Base-by-base conservation (phyloP, 495 filamentous ascomycete genomes). In the Thermochaetoides thermophila region DNA sequence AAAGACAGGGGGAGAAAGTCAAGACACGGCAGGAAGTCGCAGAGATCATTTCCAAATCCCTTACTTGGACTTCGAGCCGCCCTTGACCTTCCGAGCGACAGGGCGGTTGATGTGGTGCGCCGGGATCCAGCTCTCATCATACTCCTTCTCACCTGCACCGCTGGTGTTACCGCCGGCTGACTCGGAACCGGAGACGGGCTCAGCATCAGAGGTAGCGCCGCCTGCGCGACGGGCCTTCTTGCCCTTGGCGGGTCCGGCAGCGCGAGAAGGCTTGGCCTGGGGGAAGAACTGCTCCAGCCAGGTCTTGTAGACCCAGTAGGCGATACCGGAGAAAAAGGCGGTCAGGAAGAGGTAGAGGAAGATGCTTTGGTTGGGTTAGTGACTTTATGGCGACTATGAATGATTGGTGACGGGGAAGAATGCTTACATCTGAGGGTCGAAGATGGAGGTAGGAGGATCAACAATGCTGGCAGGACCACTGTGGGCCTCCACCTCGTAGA, bases 231-330 rank as follows among this genome's bases (percentile, higher is more conserved):
- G 35, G n/a, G 14, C 43, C 59, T 80, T 79, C 69, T 84, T 85
- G 38, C 55, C 42, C 23, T 64, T 64, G 37, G 61, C 64, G 30
- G 63, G 50, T 14, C 71, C 60, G 42, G 63, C 67, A 58, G 73
- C 72, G 29, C 69, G 55, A 32, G 61, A 57, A 49, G 77, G 68
- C 43, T 77, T 75, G 58, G 84, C 76, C 66, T 94, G 84, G 17
- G 89, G 89, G 73, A 94, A 92, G 49, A 96, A 76, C n/a, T 84
- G 74, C 31, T 84, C 79, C 59, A 97, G 73, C 83, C 86, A 96
- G 51, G 87, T 93, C 56, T 74, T 89, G 69, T 97, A 97, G 61
- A 94, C 85, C 56, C 92, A 95, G 73, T 89, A 94, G 56, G 74
- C 64, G 26, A 78, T 81, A 35, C 78, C 84, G 43, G 53, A 72